Evolutionary conservation across 1,284 basidiomycete genomes (phyloP).

Genomic region (Ustilago hordei): DNA sequence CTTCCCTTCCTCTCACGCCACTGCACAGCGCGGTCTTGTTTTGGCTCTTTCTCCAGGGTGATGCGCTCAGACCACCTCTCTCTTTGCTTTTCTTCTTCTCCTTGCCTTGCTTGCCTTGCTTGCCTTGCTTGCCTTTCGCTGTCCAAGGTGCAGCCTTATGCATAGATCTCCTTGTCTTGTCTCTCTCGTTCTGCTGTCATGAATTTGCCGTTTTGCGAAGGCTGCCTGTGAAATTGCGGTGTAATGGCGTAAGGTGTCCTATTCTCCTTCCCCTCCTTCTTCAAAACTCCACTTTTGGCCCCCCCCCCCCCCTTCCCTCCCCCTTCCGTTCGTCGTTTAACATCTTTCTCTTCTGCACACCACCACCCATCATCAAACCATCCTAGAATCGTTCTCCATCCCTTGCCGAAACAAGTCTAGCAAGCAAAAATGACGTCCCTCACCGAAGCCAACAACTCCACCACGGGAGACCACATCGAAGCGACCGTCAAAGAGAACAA

Average conservation of each 20-base stretch:
- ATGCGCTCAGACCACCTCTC: constrained; percentile 11
- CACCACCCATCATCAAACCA: not conserved
- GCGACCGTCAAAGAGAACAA: constrained; percentile 43
- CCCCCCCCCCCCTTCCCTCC: not conserved
- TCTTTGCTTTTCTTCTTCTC: not conserved
- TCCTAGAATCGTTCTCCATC: not conserved
- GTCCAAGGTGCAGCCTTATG: not conserved
- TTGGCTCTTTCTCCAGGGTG: not conserved
- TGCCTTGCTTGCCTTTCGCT: not conserved
- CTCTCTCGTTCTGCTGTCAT: not conserved
- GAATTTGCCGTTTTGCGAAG: not conserved
- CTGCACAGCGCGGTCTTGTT: not conserved
- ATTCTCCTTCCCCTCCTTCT: not conserved
- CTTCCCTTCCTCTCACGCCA: not conserved
- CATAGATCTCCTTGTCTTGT: not conserved
- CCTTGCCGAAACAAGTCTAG: not conserved
- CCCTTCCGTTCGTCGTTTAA: not conserved
- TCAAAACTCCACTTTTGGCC: not conserved
- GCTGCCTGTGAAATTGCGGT: no score
- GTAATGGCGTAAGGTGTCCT: not conserved
- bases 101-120: no score
- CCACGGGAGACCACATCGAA: constrained; percentile 22
- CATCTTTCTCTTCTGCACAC: not conserved
- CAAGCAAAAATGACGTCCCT: constrained; percentile 21
- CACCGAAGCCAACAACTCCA: constrained; percentile 14